Evolutionary conservation across 768 basidiomycete genomes (phyloP).

Genomic region (Hygrophoropsis aurantiaca): DNA sequence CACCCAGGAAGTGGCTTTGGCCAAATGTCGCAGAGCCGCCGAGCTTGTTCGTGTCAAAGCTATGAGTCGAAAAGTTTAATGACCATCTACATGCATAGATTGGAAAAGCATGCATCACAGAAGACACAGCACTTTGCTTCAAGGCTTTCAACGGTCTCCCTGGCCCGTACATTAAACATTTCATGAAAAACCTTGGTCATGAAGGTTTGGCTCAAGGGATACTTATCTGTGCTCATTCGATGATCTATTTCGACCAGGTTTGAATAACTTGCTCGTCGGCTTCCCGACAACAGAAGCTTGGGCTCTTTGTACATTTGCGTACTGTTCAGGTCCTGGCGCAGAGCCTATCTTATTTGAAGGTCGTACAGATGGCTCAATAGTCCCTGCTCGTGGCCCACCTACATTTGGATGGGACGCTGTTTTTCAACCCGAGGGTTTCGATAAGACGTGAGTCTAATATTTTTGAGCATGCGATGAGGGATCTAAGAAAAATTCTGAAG

Average conservation of each 20-base stretch:
- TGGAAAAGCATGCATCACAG: slow-evolving; percentile 66
- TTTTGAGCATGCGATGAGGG: neutral
- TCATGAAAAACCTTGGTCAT: slow-evolving; percentile 80
- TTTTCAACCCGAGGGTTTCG: slow-evolving; percentile 75
- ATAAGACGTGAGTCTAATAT: slow-evolving; percentile 63
- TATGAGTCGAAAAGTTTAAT: neutral
- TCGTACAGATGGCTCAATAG: slow-evolving; percentile 84
- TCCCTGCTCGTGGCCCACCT: slow-evolving; percentile 74
- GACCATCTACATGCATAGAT: slow-evolving; percentile 28
- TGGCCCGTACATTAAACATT: slow-evolving; percentile 97
- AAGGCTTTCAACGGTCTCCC: slow-evolving; percentile 88
- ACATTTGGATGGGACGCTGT: slow-evolving; percentile 91
- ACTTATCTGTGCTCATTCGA: neutral
- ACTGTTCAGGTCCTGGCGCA: slow-evolving; percentile 77
- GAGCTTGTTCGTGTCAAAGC: slow-evolving; percentile 51
- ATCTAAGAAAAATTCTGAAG: too few relatives aligned
- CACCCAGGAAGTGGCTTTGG: slow-evolving; percentile 84
- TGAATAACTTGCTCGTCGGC: slow-evolving; percentile 78
- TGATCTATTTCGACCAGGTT: slow-evolving; percentile 39
- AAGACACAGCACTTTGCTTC: slow-evolving; percentile 95
- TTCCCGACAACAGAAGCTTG: slow-evolving; percentile 80
- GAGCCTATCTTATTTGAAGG: slow-evolving; percentile 88
- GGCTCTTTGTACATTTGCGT: slow-evolving; percentile 96
- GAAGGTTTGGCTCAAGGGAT: slow-evolving; percentile 50
- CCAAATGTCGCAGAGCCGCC: slow-evolving; percentile 84